Base-by-base conservation (phyloP, 345 rosid species). In the Linum trigynum region DNA sequence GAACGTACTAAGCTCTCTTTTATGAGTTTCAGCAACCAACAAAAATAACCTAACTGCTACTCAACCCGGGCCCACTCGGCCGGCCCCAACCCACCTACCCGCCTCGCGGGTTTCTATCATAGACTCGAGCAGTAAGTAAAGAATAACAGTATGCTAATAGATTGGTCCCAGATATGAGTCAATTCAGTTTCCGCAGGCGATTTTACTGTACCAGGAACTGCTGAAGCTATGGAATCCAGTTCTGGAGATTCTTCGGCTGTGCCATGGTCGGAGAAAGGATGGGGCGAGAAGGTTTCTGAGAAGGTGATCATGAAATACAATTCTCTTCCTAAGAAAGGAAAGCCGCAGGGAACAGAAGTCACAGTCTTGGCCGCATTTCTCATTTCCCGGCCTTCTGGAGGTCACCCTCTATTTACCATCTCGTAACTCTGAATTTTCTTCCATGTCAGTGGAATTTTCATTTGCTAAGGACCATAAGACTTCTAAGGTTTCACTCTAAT, bases 311-410 rank as follows among this genome's bases (percentile, higher is more conserved):
- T 81, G 7, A 70, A 72, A 2, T 86, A 82, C 80, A 64, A 57
- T 5, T 82, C 92, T 57, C 92, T 88, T 17, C 89, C 89, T 7
- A 88, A 80, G 78, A 88, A 91, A 67, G 96, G 92, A n/a, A 91
- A 91, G 82, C 97, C 98, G 58, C 97, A 90, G 78, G 97, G 97
- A 23, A 82, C 85, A 43, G 96, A 92, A 75, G 87, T 88, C 75
- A 80, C 96, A 61, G 96, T 85, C 32, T 71, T 87, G 65, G 82
- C 96, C 15, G 84, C 94, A 4, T 92, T 90, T 79, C 90, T 90
- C 66, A 50, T 90, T 77, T 87, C 97, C 16, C 87, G 88, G 64
- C 84, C 96, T 70, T 80, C 81, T 66, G 85, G 76, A 76, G 91
- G 95, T 89, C 67, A 3, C 38, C 45, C 11, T 45, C 66, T 36